Evolutionary conservation across 225 moss, liverwort and hornwort genomes (phyloP).

Genomic region (Climacium dendroides): DNA sequence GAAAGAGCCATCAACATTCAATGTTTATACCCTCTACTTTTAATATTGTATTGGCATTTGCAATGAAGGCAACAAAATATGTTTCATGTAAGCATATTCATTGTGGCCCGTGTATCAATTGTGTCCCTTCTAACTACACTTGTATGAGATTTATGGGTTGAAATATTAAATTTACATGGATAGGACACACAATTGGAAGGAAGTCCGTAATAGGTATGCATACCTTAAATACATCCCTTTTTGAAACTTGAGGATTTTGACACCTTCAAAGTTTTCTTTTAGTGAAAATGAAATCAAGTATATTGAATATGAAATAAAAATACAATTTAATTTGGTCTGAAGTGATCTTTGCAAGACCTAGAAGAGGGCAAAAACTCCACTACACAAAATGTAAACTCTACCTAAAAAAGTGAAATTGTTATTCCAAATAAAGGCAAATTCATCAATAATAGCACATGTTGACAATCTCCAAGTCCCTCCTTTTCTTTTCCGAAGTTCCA

Average conservation of each 20-base stretch:
- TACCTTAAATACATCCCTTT: background rate
- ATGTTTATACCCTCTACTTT: background rate
- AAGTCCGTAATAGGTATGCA: background rate
- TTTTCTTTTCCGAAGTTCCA: background rate
- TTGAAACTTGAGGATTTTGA: background rate
- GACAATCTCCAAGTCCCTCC: background rate
- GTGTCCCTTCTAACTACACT: fast-evolving
- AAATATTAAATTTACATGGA: background rate
- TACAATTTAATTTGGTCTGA: background rate
- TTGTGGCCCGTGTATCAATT: background rate
- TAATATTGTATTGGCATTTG: background rate
- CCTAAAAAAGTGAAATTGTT: background rate
- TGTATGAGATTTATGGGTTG: fast-evolving
- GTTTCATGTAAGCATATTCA: fast-evolving
- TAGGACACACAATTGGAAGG: background rate
- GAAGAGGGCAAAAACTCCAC: fast-evolving
- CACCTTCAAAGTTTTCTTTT: background rate
- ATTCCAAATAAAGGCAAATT: background rate
- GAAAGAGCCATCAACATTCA: background rate
- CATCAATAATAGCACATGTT: background rate
- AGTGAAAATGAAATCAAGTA: background rate
- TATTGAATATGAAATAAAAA: background rate
- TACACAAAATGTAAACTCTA: background rate
- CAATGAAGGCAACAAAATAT: background rate
- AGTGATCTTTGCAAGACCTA: background rate